Evolutionary conservation across 2,329 filamentous ascomycete species (phyloP).

Genomic region (Clarireedia homoeocarpa): DNA sequence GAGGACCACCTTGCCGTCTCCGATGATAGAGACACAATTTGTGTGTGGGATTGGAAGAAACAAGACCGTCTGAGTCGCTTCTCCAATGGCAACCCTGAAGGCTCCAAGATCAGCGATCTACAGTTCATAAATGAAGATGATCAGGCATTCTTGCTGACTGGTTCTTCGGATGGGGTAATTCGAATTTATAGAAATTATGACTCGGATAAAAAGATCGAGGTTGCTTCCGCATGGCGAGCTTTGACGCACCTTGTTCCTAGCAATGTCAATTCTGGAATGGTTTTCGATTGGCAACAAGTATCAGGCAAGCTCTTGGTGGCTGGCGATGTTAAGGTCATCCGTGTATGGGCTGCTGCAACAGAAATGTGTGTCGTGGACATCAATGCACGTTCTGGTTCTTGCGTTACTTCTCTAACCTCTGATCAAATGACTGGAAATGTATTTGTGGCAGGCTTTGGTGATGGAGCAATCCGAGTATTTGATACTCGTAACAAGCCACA

Average conservation of each 20-base stretch:
- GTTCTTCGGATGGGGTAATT: slow-evolving; percentile 89
- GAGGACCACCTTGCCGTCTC: slow-evolving; percentile 92
- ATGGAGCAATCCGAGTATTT: slow-evolving; percentile 89
- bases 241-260: slow-evolving; percentile 89
- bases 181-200: slow-evolving; percentile 93
- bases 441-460: slow-evolving; percentile 93
- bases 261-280: slow-evolving; percentile 89
- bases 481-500: slow-evolving; percentile 78
- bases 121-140: slow-evolving; percentile 99
- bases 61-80: slow-evolving; percentile 72
- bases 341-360: slow-evolving; percentile 90
- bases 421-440: slow-evolving; percentile 97
- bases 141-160: slow-evolving; percentile 87
- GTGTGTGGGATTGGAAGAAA: slow-evolving; percentile 88
- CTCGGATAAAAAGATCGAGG: slow-evolving; percentile 63
- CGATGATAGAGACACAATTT: slow-evolving; percentile 85
- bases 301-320: slow-evolving; percentile 91
- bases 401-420: slow-evolving; percentile 90
- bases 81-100: slow-evolving; percentile 86
- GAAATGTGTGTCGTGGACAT: slow-evolving; percentile 94
- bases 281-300: slow-evolving; percentile 99
- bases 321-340: slow-evolving; percentile 89
- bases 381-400: slow-evolving; percentile 86
- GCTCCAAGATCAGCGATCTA: slow-evolving; percentile 88
- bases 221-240: slow-evolving; percentile 86